Conservation (phyloP, 2,329 filamentous ascomycete species). For the Claviceps digitariae region DNA sequence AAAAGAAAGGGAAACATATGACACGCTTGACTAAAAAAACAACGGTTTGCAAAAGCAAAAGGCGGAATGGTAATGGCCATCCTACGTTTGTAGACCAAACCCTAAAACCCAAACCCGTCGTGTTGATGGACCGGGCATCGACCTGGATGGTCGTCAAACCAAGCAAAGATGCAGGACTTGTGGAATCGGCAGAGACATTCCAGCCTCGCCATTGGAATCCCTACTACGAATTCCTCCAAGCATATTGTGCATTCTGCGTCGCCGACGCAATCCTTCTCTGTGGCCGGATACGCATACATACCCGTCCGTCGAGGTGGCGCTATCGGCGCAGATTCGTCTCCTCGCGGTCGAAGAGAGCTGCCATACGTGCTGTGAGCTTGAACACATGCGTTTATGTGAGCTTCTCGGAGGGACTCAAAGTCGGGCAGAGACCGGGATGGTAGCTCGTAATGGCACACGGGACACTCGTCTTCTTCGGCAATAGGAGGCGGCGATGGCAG, state of each 20-base stretch:
- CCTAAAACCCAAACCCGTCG: constrained; percentile 41
- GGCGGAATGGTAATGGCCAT: background rate
- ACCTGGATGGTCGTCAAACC: constrained; percentile 49
- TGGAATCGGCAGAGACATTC: constrained; percentile 57
- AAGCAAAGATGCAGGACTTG: constrained; percentile 43
- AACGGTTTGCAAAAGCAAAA: background rate
- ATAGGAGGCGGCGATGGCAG: constrained; percentile 34
- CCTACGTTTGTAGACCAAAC: background rate
- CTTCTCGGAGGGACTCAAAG: constrained; percentile 40
- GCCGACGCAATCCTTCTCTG: constrained; percentile 56
- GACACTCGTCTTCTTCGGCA: constrained; percentile 66
- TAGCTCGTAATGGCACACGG: constrained; percentile 60
- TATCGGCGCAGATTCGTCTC: constrained; percentile 11
- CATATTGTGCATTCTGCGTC: constrained; percentile 56
- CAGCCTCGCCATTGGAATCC: constrained; percentile 48
- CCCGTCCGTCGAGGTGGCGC: constrained; percentile 35
- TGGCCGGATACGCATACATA: constrained; percentile 51
- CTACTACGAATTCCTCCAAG: constrained; percentile 50
- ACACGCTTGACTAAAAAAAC: background rate
- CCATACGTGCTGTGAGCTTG: constrained; percentile 38
- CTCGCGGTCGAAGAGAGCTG: constrained; percentile 16
- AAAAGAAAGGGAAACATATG: background rate
- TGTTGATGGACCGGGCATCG: constrained; percentile 54
- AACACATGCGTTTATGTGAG: constrained; percentile 47
- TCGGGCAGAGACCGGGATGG: constrained; percentile 42